Evolutionary conservation across 2,329 filamentous ascomycete genomes (phyloP).

Genomic region (Purpureocillium lavendulum): DNA sequence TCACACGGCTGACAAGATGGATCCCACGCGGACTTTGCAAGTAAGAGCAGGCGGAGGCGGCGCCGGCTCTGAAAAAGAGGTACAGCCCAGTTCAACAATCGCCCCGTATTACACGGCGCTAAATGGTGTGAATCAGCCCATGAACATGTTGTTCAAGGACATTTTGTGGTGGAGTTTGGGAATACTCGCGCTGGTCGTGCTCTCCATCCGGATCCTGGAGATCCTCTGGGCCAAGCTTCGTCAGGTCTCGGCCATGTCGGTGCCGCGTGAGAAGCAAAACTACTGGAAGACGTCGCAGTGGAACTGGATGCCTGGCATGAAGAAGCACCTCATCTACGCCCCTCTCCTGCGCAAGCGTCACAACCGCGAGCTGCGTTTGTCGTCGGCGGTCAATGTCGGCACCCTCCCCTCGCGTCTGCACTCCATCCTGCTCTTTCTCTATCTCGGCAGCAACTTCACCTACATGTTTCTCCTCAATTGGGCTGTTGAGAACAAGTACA

Average conservation of each 20-base stretch:
- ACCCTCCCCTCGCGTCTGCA: constrained; percentile 60
- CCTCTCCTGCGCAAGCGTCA: constrained; percentile 58
- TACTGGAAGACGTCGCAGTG: constrained; percentile 53
- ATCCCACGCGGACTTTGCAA: constrained; percentile 21
- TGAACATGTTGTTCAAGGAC: constrained; percentile 50
- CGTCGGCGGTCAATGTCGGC: constrained; percentile 49
- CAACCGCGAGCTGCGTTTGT: constrained; percentile 58
- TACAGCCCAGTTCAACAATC: constrained; percentile 37
- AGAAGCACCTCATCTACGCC: constrained; percentile 52
- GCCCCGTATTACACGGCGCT: constrained; percentile 47
- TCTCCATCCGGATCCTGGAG: constrained; percentile 44
- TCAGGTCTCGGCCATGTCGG: constrained; percentile 50
- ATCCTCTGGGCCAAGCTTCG: constrained; percentile 48
- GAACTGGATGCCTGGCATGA: constrained; percentile 53
- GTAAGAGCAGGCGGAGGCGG: constrained; percentile 14
- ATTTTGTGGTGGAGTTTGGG: constrained; percentile 54
- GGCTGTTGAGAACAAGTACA: constrained; percentile 45
- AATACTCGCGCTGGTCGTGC: constrained; percentile 42
- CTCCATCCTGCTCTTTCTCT: constrained; percentile 45
- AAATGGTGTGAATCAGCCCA: constrained; percentile 50
- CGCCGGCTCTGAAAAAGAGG: constrained; percentile 16
- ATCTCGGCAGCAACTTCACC: constrained; percentile 50
- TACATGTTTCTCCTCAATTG: constrained; percentile 59
- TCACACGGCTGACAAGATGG: constrained; percentile 18
- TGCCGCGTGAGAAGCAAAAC: constrained; percentile 39